Evolutionary conservation across 148 eudicot genomes (phyloP), one percentile per base, ranked within the genome.

Genomic region (Chenopodium suecicum): DNA sequence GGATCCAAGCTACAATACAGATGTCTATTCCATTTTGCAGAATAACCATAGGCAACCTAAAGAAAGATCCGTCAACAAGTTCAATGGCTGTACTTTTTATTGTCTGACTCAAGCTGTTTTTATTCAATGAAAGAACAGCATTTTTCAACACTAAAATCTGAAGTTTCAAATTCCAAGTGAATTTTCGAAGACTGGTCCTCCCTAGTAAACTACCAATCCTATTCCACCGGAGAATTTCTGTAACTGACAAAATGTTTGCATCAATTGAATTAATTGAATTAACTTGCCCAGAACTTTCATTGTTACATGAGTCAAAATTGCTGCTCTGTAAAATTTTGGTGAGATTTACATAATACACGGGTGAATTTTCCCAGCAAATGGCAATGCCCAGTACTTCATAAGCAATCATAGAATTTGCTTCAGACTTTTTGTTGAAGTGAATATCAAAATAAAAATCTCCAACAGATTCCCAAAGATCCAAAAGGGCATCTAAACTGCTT

Each of bases 351-450:
- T 92, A 94, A 85, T 92, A 94, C 31, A 94, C 97, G 8, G 97
- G 93, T 81, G 98, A 96, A 83, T 84, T 83, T 65, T 88, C 93
- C 99, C 99, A 96, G 83, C 98, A 94, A 72, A 96, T 83, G 79
- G 99, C 97, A 56, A 96, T 82, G 70, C 99, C 99, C 58, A 89
- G 94, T 79, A 96, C 83, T 84, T 96, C 99, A 81, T 87, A 94
- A 70, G 94, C 86, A 75, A 85, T 73, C 66, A 74, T 74, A 20
- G 90, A 82, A 81, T 89, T 90, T 70, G 84, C 74, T 78, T 85
- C 98, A 78, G 95, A 85, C 80, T 82, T 86, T 86, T 92, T 94
- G 88, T 82, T 92, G 78, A 91, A 96, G 86, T 96, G 95, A 76
- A 96, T 80, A 87, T 96, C 99, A 81, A 94, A 96, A 82, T 82